phyloP scores from a whole-genome alignment of 495 filamentous ascomycete species.

The Hyaloscypha finlandica region DNA sequence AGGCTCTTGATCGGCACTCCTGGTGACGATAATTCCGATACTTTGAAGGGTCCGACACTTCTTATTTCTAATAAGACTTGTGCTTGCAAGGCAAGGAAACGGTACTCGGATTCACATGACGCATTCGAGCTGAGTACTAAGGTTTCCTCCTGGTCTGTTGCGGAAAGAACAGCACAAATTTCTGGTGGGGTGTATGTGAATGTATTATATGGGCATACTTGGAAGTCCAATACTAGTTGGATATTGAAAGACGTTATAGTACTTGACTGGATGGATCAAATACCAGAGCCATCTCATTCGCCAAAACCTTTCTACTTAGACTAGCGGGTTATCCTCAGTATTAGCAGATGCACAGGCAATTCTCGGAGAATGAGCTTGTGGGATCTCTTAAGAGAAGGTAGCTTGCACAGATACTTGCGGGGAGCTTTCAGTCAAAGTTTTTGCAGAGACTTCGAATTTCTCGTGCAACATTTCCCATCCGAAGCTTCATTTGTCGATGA shows the following conservation, averaged over 20 bases:
- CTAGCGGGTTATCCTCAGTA: background rate
- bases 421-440: background rate
- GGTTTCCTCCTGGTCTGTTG: background rate
- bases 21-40: background rate
- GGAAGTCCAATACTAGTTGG: background rate
- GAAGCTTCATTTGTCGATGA: background rate
- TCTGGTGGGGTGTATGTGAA: background rate
- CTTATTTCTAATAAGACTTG: background rate
- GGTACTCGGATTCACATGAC: background rate
- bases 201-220: background rate
- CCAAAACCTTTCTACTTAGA: background rate
- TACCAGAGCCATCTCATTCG: background rate
- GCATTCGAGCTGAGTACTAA: background rate
- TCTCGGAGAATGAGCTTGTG: background rate
- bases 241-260: conserved; percentile 1
- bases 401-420: background rate
- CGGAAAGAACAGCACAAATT: background rate
- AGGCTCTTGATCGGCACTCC: background rate
- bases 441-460: background rate
- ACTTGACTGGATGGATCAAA: background rate
- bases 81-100: background rate
- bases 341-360: background rate
- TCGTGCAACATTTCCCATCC: background rate
- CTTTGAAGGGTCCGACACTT: background rate
- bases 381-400: background rate